Base-by-base conservation (phyloP, 257 asterid species). In the Solanum tacnaense region DNA sequence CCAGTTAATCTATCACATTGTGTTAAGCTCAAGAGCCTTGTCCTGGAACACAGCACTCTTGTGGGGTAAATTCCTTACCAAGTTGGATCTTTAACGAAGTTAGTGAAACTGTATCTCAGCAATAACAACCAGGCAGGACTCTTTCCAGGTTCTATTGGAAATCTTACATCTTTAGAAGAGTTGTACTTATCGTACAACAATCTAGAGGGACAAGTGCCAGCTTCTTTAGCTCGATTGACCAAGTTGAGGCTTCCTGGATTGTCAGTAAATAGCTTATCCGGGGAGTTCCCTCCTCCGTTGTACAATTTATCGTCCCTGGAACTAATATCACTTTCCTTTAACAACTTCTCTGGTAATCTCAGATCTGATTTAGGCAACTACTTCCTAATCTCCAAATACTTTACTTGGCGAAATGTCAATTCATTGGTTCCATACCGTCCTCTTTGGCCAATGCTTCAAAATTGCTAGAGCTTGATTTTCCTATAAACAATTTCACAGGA, bases 41-140 rank as follows among this genome's bases (percentile, higher is more conserved):
- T 83, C 12, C 87, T 91, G 35, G 90, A 89, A 75, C 91, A 88
- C 67, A 93, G 91, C 88, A 32, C 84, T 62, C 87, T 93, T 83
- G 68, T 12, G 49, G 90, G 90, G 35, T 21, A 13, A 8, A 84
- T 90, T 49, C 90, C 92, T 58, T 16, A 72, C 7, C 75, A 62
- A 25, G 85, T 90, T 36, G 90, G 87, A 31, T 85, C 81, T 5
- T 46, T 90, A 41, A 23, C 79, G 35, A 85, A 83, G 86, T 89
- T 89, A 38, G 86, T 11, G 11, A 73, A 3, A 35, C 86, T 89
- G 88, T 78, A 90, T 86, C 87, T 93, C 36, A 91, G 88, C 68
- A 91, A 38, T 91, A 93, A 92, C 90, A 91, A 91, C 60, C 88
- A 91, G 38, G 86, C 93, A 67, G 93, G 96, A 87, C 76, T 46